phyloP scores from a whole-genome alignment of 306 rosid species.

The Vigna unguiculata region DNA sequence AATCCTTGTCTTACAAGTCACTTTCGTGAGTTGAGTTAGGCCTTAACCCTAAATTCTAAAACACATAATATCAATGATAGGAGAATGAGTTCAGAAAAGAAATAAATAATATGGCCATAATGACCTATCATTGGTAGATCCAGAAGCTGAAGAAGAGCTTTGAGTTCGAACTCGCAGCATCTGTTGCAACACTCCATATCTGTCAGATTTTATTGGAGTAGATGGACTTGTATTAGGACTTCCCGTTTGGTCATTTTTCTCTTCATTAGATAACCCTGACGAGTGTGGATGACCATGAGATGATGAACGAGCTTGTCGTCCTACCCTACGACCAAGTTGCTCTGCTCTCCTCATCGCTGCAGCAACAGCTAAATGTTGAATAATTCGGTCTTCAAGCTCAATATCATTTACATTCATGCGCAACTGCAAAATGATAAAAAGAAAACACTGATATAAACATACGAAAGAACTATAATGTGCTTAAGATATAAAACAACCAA shows the following conservation, averaged over 20 bases:
- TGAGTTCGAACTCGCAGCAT: slow-evolving; percentile 51
- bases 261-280: slow-evolving; percentile 61
- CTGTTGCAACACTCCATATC: slow-evolving; percentile 56
- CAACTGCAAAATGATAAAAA: slow-evolving; percentile 55
- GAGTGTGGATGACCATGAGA: slow-evolving; percentile 70
- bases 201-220: slow-evolving; percentile 54
- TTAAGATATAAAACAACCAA: slow-evolving; percentile 28
- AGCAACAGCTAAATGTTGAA: slow-evolving; percentile 92
- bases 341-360: slow-evolving; percentile 82
- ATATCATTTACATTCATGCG: slow-evolving; percentile 58
- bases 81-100: neutral
- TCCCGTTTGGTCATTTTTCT: slow-evolving; percentile 54
- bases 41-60: neutral
- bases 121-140: slow-evolving; percentile 60
- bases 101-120: slow-evolving; percentile 37
- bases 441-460: slow-evolving; percentile 26
- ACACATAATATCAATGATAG: neutral
- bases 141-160: slow-evolving; percentile 55
- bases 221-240: slow-evolving; percentile 59
- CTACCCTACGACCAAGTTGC: slow-evolving; percentile 71
- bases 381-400: slow-evolving; percentile 77
- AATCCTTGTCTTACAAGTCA: neutral
- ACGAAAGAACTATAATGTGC: slow-evolving; percentile 14
- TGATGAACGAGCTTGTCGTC: slow-evolving; percentile 58
- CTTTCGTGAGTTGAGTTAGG: neutral